Conservation (phyloP, 176 grass and related monocot genomes). For the Oryza coarctata region DNA sequence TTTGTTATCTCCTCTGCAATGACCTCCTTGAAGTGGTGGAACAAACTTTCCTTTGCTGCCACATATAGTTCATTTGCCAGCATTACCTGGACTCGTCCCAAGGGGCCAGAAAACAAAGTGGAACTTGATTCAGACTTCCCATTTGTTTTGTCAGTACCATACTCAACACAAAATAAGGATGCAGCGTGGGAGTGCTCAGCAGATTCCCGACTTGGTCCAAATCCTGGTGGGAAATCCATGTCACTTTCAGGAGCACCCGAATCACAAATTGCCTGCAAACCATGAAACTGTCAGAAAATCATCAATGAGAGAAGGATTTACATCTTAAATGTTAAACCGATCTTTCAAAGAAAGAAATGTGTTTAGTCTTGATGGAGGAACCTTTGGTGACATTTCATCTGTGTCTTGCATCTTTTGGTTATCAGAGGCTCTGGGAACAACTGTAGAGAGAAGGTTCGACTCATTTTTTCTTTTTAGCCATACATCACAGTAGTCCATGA, state of each 20-base stretch:
- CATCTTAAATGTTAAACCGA: constrained; percentile 2
- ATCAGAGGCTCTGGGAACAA: constrained; percentile 31
- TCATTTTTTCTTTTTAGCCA: constrained; percentile 61
- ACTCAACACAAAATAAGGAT: constrained; percentile 13
- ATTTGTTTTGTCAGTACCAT: constrained; percentile 24
- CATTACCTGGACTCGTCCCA: constrained; percentile 31
- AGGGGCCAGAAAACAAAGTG: constrained; percentile 34
- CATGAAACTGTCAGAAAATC: constrained; percentile 15
- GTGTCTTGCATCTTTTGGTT: constrained; percentile 27
- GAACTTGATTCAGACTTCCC: constrained; percentile 30
- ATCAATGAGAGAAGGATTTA: constrained; percentile 22
- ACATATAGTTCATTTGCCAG: constrained; percentile 76
- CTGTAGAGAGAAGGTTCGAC: constrained; percentile 19
- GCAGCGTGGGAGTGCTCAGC: constrained; percentile 28
- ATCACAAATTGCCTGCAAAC: constrained; percentile 48
- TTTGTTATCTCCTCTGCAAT: constrained; percentile 75
- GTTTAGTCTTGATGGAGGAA: constrained; percentile 6
- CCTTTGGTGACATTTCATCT: constrained; percentile 42
- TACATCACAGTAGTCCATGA: constrained; percentile 61
- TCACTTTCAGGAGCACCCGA: constrained; percentile 37
- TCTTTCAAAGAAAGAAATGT: constrained; percentile 9
- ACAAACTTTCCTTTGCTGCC: constrained; percentile 68
- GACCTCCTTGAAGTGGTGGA: constrained; percentile 65
- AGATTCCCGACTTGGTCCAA: constrained; percentile 49
- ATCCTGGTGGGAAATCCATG: constrained; percentile 76